Percentiles rank a stretch among this genome's conserved stretches.
phyloP scores from a whole-genome alignment of 345 rosid species.

The Citrus unshiu region DNA sequence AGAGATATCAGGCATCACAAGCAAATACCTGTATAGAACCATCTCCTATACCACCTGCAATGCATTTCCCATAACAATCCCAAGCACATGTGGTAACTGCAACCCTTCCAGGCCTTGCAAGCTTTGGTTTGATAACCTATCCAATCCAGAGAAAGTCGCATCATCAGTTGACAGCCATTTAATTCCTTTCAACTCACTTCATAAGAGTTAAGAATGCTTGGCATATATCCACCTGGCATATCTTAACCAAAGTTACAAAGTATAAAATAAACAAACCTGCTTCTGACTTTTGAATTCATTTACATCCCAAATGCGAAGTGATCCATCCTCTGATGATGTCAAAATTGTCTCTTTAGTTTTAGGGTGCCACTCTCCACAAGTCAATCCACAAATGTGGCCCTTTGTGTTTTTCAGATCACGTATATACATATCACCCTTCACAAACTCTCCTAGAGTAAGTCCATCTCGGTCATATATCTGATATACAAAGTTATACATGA shows the following conservation, averaged over 20 bases:
- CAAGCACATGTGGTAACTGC: constrained; percentile 93
- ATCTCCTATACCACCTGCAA: constrained; percentile 90
- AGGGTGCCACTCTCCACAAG: constrained; percentile 98
- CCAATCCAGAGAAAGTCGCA: constrained; percentile 13
- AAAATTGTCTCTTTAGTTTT: constrained; percentile 74
- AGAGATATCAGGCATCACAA: constrained; percentile 3
- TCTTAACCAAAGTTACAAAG: neutral
- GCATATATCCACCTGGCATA: neutral
- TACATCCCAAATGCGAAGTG: constrained; percentile 95
- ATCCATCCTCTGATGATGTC: constrained; percentile 97
- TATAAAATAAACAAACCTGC: constrained; percentile 44
- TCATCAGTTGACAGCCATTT: constrained; percentile 5
- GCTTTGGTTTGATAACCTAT: constrained; percentile 97
- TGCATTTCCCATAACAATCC: constrained; percentile 90
- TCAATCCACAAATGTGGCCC: constrained; percentile 91
- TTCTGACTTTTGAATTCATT: constrained; percentile 92
- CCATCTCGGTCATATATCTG: constrained; percentile 98
- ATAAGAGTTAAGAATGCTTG: neutral
- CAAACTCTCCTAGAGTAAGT: constrained; percentile 86
- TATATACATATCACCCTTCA: constrained; percentile 98
- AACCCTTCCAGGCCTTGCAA: constrained; percentile 95
- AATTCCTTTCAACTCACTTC: neutral
- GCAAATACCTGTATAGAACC: constrained; percentile 85
- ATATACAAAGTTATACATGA: constrained; percentile 6
- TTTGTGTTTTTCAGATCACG: constrained; percentile 96